Evolutionary conservation across 345 rosid species (phyloP).

Genomic region (Firmiana major): DNA sequence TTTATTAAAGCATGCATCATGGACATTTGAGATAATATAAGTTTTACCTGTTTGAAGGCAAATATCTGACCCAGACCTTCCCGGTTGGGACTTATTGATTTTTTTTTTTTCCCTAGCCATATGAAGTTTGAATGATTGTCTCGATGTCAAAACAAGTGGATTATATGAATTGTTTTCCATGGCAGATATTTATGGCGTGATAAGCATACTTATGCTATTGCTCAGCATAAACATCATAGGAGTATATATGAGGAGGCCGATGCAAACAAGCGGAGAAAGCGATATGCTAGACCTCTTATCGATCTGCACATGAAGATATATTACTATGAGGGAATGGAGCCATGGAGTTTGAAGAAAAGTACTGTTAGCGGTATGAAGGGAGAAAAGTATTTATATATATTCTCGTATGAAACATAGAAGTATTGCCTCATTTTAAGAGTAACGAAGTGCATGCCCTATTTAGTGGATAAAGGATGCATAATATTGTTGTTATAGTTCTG

Average conservation of each 20-base stretch:
- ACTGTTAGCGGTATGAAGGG: conserved; percentile 65
- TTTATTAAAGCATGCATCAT: background rate
- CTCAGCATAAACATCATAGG: conserved; percentile 88
- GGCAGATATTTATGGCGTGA: conserved; percentile 90
- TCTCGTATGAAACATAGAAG: background rate
- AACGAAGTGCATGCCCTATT: background rate
- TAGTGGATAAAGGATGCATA: background rate
- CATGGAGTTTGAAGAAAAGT: conserved; percentile 76
- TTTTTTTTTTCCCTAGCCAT: background rate
- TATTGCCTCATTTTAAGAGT: background rate
- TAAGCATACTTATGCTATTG: conserved; percentile 85
- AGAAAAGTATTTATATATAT: background rate
- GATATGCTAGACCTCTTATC: conserved; percentile 88
- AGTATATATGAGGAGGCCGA: conserved; percentile 94
- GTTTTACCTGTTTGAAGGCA: background rate
- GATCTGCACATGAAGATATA: conserved; percentile 98
- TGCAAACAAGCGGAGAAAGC: conserved; percentile 90
- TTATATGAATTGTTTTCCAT: conserved; percentile 1
- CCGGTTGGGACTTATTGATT: background rate
- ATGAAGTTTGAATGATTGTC: background rate
- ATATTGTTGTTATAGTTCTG: background rate
- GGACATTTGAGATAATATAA: background rate
- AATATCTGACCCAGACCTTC: background rate
- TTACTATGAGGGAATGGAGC: conserved; percentile 78
- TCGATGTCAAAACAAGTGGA: background rate